These are phyloP conservation scores for Peronospora farinosa DNA, from an alignment of 352 stramenopile genomes.

Conservation along the genomic window DNA sequence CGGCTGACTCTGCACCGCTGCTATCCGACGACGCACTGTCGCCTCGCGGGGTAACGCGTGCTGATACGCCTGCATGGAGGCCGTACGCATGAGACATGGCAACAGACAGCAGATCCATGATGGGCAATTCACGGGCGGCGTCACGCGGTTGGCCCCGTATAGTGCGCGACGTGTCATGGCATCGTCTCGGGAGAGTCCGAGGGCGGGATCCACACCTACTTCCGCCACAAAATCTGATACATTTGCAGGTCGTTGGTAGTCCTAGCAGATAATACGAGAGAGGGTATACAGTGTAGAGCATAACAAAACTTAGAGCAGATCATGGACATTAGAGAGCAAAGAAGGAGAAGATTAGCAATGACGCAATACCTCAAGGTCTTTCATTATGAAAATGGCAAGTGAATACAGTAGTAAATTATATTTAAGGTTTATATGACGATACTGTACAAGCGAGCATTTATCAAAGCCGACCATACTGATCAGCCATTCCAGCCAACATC, in stretches of 20 bases:
- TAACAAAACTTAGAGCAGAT: background rate
- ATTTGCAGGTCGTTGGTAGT: constrained; percentile 36
- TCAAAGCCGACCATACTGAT: too few relatives aligned
- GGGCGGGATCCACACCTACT: constrained; percentile 45
- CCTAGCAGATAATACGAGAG: constrained; percentile 5
- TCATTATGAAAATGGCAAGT: too few relatives aligned
- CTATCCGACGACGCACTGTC: constrained; percentile 65
- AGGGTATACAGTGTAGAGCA: background rate
- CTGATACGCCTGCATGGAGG: constrained; percentile 88
- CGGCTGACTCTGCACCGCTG: constrained; percentile 13
- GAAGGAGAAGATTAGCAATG: background rate
- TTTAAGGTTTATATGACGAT: too few relatives aligned
- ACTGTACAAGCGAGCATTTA: too few relatives aligned
- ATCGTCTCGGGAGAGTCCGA: constrained; percentile 64
- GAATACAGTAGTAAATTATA: too few relatives aligned
- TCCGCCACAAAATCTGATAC: constrained; percentile 57
- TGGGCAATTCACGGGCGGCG: constrained; percentile 88
- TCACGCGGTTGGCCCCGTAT: constrained; percentile 86
- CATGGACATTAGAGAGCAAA: background rate
- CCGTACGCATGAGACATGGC: constrained; percentile 88
- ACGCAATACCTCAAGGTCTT: too few relatives aligned
- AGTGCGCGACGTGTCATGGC: constrained; percentile 58
- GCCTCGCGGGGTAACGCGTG: constrained; percentile 82
- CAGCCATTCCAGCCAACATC: too few relatives aligned
- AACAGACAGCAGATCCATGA: constrained; percentile 92